phyloP scores from a whole-genome alignment of 2,329 filamentous ascomycete species.

The Diplodia intermedia region DNA sequence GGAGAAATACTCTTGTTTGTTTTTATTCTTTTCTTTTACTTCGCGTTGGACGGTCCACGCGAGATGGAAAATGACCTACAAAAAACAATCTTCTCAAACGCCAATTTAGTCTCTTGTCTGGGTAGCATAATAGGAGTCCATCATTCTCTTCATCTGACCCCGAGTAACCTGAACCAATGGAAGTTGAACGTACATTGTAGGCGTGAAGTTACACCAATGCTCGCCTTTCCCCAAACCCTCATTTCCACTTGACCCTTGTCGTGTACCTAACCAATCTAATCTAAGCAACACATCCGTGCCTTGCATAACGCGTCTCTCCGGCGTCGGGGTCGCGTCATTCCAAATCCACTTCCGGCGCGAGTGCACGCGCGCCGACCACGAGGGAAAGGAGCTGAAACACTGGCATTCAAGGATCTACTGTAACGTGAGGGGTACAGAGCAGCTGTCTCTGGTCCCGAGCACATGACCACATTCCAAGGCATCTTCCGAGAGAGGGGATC shows the following conservation, averaged over 20 bases:
- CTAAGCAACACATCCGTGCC: not conserved
- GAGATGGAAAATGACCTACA: not conserved
- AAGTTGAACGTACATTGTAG: not conserved
- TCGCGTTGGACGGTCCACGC: not conserved
- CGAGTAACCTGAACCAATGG: not conserved
- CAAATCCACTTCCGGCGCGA: not conserved
- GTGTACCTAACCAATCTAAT: not conserved
- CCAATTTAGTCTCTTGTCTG: not conserved
- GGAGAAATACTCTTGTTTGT: not conserved
- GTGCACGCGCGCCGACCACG: not conserved
- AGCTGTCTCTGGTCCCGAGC: too few species aligned
- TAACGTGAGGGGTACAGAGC: not conserved
- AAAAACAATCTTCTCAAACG: not conserved
- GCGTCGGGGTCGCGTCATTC: not conserved
- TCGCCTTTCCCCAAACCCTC: not conserved
- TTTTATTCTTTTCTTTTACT: not conserved
- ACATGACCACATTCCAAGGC: not conserved
- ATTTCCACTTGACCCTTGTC: not conserved
- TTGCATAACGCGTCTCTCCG: not conserved
- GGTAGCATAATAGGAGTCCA: slow-evolving; percentile 29
- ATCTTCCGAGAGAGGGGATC: not conserved
- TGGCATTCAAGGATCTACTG: slow-evolving; percentile 13
- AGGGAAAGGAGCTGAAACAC: not conserved
- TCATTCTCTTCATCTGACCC: not conserved
- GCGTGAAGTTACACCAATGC: not conserved